These are phyloP conservation scores for Ganoderma boninense DNA, from an alignment of 1,284 basidiomycete species.

Conservation along the genomic window DNA sequence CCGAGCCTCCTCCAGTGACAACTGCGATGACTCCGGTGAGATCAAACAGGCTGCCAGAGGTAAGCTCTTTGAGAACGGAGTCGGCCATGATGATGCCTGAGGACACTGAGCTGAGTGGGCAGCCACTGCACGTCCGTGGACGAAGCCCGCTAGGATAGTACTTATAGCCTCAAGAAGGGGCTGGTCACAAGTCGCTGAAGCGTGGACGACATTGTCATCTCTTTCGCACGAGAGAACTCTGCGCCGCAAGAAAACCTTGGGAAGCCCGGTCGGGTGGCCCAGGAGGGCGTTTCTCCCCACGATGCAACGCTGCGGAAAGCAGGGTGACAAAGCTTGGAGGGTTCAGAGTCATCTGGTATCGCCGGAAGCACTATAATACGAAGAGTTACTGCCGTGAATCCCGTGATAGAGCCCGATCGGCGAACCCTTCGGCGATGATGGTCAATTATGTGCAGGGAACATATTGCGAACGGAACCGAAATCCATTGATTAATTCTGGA, in stretches of 20 bases:
- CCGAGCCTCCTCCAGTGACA: slow-evolving; percentile 57
- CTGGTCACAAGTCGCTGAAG: background rate
- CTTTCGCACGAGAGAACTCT: background rate
- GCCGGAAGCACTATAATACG: background rate
- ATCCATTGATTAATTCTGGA: no score
- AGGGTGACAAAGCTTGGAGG: background rate
- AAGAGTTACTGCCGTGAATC: background rate
- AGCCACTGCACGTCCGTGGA: background rate
- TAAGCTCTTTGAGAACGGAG: slow-evolving; percentile 45
- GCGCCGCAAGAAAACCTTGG: background rate
- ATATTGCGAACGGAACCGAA: background rate
- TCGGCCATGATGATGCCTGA: slow-evolving; percentile 44
- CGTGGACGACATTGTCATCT: background rate
- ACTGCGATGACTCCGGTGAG: slow-evolving; percentile 55
- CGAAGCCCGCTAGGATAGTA: background rate
- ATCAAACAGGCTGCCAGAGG: slow-evolving; percentile 52
- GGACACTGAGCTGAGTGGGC: background rate
- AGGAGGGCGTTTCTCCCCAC: background rate
- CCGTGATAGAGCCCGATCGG: slow-evolving; percentile 1
- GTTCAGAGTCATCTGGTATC: background rate
- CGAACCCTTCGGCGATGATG: background rate
- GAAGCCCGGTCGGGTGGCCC: background rate
- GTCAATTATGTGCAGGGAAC: background rate
- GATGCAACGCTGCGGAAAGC: background rate
- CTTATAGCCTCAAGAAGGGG: background rate